Evolutionary conservation across 768 basidiomycete species (phyloP), one percentile per base, ranked within the genome.

Genomic region (Austroboletus festivus): DNA sequence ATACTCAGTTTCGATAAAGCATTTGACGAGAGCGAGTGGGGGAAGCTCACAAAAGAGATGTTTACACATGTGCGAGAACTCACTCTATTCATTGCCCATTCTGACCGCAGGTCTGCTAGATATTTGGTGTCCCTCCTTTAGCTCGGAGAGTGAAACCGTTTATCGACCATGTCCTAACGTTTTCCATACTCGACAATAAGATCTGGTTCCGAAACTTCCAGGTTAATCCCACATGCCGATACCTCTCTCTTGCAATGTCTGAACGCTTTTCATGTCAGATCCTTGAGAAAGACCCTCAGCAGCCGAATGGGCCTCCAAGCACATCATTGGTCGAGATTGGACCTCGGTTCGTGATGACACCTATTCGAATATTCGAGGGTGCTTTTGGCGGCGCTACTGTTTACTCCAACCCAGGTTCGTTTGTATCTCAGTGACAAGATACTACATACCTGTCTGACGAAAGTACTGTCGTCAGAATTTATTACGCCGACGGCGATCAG

Each of bases 151-250:
- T 92, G 16, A 99, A 99, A 67, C 96, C 96, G 2, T 99, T 99
- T 72, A 82, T 99, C 61, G 96, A 99, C 71, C 96, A 98, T 62
- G 83, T 99, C 64, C 79, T 98, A 54, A 93, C 93, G 33, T 98
- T 99, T 70, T 96, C 95, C 28, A 76, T 98, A 46, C 79, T 95
- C 24, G 96, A 99, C 74, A 79, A 80, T 61, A 98, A 96, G 68
- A 92, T 98, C 56, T 99, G 96, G 96, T 98, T 98, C 77, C 83
- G 96, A 56, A 98, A 98, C 70, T 99, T 88, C 74, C 96, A 99
- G 80, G 92, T 93, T 49, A 55, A 74, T 62, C 35, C 51, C 39
- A 30, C 21, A 15, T 38, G 31, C 22, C 31, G 24, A 39, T 31
- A 46, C n/a, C n/a, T 38, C 15, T 20, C 16, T 28, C 37, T 33